A percentile compares a stretch with the other conserved stretches of the same genome.
Evolutionary conservation across 176 grass and related monocot genomes (phyloP).

Genomic region (Saccharum spontaneum): DNA sequence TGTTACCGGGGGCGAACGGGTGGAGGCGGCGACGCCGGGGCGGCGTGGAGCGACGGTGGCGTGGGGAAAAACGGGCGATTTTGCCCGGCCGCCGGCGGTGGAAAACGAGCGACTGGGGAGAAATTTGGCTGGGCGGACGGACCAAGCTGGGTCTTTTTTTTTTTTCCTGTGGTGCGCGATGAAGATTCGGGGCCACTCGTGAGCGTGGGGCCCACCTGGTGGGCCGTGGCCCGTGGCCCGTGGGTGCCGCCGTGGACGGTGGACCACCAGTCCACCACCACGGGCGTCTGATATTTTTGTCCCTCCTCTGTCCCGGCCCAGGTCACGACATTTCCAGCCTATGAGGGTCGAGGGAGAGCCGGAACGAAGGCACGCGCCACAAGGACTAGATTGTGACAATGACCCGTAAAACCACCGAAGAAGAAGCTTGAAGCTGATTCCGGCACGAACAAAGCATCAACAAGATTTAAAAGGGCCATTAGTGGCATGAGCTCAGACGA

Average conservation of each 20-base stretch:
- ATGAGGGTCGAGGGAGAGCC: neutral
- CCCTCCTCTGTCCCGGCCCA: neutral
- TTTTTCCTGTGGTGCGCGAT: neutral
- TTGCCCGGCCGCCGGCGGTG: neutral
- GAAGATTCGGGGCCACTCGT: constrained; percentile 10
- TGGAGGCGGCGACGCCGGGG: constrained; percentile 12
- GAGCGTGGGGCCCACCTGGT: neutral
- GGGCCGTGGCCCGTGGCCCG: neutral
- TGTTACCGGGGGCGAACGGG: neutral
- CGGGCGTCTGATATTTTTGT: constrained; percentile 3
- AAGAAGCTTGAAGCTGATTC: too few species aligned
- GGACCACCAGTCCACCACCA: neutral
- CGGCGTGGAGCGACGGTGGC: constrained; percentile 24
- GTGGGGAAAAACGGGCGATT: neutral
- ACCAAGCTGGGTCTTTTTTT: neutral
- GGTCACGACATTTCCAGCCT: neutral
- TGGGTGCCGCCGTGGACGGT: neutral
- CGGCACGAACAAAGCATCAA: too few species aligned
- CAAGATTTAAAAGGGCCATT: too few species aligned
- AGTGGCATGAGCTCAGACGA: too few species aligned
- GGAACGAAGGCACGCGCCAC: neutral
- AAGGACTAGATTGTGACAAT: neutral
- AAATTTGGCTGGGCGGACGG: neutral
- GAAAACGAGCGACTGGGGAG: neutral
- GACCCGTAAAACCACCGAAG: neutral